These are phyloP conservation scores for Tylopilus intermedius DNA, from an alignment of 768 basidiomycete species.

Conservation along the genomic window DNA sequence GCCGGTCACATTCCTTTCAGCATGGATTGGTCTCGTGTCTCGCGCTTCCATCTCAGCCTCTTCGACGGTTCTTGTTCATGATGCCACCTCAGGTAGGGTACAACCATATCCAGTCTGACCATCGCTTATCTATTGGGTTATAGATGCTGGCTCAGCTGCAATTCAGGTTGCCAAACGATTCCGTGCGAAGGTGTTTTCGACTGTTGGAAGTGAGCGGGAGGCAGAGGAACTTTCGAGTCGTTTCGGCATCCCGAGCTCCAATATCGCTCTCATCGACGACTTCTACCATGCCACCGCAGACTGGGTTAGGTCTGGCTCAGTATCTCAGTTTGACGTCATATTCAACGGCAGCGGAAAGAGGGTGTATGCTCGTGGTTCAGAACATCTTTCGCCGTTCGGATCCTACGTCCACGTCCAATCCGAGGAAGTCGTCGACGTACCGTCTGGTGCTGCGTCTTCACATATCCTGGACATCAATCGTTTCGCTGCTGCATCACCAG, in stretches of 20 bases:
- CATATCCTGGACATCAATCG: slow-evolving; percentile 21
- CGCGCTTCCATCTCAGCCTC: slow-evolving; percentile 16
- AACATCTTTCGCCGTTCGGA: slow-evolving; percentile 24
- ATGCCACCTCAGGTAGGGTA: slow-evolving; percentile 23
- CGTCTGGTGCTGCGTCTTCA: slow-evolving; percentile 13
- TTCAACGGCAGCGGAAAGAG: slow-evolving; percentile 21
- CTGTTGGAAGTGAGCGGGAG: slow-evolving; percentile 17
- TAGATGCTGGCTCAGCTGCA: slow-evolving; percentile 24
- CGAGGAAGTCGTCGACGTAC: slow-evolving; percentile 13
- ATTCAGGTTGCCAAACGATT: slow-evolving; percentile 25
- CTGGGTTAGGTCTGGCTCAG: slow-evolving; percentile 14
- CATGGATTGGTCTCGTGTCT: slow-evolving; percentile 26
- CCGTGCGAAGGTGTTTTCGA: slow-evolving; percentile 18
- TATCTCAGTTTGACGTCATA: slow-evolving; percentile 21
- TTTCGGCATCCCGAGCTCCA: slow-evolving; percentile 8
- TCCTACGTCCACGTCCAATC: slow-evolving; percentile 23
- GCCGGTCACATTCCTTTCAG: slow-evolving; percentile 19
- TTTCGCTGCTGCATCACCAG: slow-evolving; percentile 17
- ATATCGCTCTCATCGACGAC: slow-evolving; percentile 12
- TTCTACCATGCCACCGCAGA: neutral
- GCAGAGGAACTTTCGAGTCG: slow-evolving; percentile 11
- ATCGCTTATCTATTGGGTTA: neutral
- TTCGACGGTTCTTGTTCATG: slow-evolving; percentile 25
- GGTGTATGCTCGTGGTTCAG: slow-evolving; percentile 12
- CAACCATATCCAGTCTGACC: neutral